Evolutionary conservation across 2,329 filamentous ascomycete species (phyloP).

Genomic region (Parasarocladium wereldwijsianum): DNA sequence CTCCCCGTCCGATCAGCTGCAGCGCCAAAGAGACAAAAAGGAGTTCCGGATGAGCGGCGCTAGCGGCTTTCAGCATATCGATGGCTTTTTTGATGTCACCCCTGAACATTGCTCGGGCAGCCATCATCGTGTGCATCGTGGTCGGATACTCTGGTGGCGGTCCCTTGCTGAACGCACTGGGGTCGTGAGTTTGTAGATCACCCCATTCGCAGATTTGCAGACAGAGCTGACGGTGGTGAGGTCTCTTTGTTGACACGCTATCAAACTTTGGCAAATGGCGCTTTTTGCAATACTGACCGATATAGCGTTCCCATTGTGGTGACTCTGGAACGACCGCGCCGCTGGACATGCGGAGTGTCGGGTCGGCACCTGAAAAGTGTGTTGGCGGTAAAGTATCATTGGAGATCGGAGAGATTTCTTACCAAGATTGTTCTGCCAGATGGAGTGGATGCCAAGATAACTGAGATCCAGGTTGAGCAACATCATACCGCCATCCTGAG

Average conservation of each 20-base stretch:
- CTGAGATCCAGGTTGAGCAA: constrained; percentile 54
- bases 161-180: constrained; percentile 16
- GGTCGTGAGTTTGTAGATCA: constrained; percentile 33
- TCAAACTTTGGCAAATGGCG: constrained; percentile 48
- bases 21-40: constrained; percentile 53
- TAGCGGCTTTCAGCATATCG: constrained; percentile 52
- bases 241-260: constrained; percentile 46
- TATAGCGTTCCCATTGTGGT: constrained; percentile 43
- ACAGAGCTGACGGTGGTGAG: constrained; percentile 59
- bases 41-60: constrained; percentile 46
- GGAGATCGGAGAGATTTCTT: constrained; percentile 12
- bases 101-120: constrained; percentile 61
- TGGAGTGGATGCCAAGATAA: constrained; percentile 57
- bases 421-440: constrained; percentile 61
- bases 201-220: constrained; percentile 64
- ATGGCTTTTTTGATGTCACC: constrained; percentile 56
- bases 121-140: constrained; percentile 53
- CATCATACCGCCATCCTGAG: constrained; percentile 55
- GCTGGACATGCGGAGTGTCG: constrained; percentile 30
- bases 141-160: constrained; percentile 32
- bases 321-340: constrained; percentile 30
- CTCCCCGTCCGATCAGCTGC: constrained; percentile 43
- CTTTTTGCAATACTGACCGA: constrained; percentile 49
- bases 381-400: neutral
- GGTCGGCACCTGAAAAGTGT: constrained; percentile 26